Evolutionary conservation across 306 rosid genomes (phyloP).

Genomic region (Quercus bicolor): DNA sequence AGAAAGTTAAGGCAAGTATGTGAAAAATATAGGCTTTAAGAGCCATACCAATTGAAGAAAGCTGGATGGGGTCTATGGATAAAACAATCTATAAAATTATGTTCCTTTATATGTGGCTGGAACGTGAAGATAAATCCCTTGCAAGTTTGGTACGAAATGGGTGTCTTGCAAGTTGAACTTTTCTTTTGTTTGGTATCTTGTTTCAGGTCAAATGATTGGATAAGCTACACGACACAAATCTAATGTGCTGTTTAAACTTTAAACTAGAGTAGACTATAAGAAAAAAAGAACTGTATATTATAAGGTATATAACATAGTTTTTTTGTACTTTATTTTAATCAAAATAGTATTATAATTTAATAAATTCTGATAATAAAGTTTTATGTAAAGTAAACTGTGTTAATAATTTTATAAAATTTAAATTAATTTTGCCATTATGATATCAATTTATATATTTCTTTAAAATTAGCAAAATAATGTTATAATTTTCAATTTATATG

Average conservation of each 20-base stretch:
- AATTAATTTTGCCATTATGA: too few species aligned
- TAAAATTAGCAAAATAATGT: too few species aligned
- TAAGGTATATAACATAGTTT: too few species aligned
- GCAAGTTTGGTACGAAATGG: conserved; percentile 1
- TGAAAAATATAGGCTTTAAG: background rate
- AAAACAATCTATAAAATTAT: background rate
- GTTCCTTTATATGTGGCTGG: background rate
- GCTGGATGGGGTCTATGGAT: background rate
- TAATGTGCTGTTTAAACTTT: background rate
- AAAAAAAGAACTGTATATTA: too few species aligned
- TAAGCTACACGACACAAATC: background rate
- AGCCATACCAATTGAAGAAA: conserved; percentile 10
- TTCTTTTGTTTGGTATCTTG: background rate
- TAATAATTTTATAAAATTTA: too few species aligned
- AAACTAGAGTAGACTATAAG: background rate
- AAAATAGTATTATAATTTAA: too few species aligned
- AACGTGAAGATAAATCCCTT: background rate
- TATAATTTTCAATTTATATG: too few species aligned
- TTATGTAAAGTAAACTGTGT: too few species aligned
- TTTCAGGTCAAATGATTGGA: background rate
- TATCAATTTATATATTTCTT: too few species aligned
- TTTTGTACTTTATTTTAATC: too few species aligned
- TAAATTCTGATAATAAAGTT: too few species aligned
- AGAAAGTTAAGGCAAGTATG: conserved; percentile 1
- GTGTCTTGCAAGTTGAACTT: conserved; percentile 23